Evolutionary conservation across 768 basidiomycete genomes (phyloP), one percentile per base, ranked within the genome.

Genomic region (Collybia sordida): DNA sequence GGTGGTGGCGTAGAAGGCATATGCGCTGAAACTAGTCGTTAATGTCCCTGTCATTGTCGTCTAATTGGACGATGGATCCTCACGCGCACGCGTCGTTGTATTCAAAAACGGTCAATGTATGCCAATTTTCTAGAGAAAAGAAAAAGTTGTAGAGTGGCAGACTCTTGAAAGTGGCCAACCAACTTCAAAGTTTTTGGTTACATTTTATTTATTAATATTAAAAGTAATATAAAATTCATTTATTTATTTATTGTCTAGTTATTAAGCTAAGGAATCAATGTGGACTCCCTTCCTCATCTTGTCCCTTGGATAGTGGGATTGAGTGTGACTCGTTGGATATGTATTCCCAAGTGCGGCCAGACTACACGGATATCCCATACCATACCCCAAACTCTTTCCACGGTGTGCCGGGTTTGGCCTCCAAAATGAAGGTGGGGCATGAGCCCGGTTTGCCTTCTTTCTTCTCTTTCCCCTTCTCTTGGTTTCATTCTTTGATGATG

Each of bases 1-100:
- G 78, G 78, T 9, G 82, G 81, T 31, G 82, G 81, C 11, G 82
- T 83, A 6, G 71, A 69, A 48, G 66, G 62, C 72, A 74, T 74
- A 21, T 25, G 40, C 9, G 17, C 21, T 22, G 12, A 19, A 41
- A 41, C 21, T n/a, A 22, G 21, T 25, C 40, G 17, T 25, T n/a
- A 21, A 41, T 41, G 17, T 22, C 19, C 14, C 11, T 15, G 40
- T 14, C 19, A 22, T 2, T 31, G 14, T 4, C 31, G 14, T 12
- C 11, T 4, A 31, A 31, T 11, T 12, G 11, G 31, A 31, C 31
- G 5, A 3, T 31, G 9, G 31, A 11, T 31, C 31, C 31, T 31
- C 11, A 31, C 31, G 31, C 31, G 31, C 11, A 31, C 31, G 31
- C 31, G 31, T 31, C 27, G 27, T 31, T 6, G 3, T 11, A 31